Base-by-base conservation (phyloP, 305 asterid species). In the Fraxinus xanthoxyloides region DNA sequence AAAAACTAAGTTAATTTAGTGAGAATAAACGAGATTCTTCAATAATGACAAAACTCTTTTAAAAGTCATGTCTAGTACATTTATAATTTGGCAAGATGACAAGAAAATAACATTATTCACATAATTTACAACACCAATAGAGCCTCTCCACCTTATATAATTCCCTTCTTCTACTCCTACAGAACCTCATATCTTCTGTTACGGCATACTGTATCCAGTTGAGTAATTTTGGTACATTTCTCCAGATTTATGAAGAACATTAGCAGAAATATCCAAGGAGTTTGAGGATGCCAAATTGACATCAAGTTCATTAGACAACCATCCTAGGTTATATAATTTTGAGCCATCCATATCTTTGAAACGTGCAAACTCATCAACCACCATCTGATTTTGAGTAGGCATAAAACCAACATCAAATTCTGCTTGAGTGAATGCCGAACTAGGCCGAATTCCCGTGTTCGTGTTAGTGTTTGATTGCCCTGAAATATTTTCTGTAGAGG, bases 301-400 rank as follows among this genome's bases (percentile, higher is more conserved):
- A 88, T 90, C 13, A 9, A 38, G 85, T 12, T 90, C 94, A 38
- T 84, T 84, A 46, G 85, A 38, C 97, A 93, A 93, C 96, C 95
- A 93, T 9, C 81, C 86, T 46, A 88, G 70, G 70, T 59, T 59
- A 21, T 59, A 19, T 7, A 21, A 59, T 59, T 59, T 59, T 23
- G 70, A 59, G 31, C 70, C 70, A 6, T 59, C 70, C 34, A 72
- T 80, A 79, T 76, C 83, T 85, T 21, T 59, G n/a, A 87, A 79
- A 80, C 91, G 85, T 84, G 86, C 90, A 76, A 81, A 82, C 72
- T 85, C 92, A 59, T 59, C 70, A 59, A 19, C 12, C n/a, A 65
- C 87, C 21, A n/a, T 72, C 80, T 77, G 82, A 72, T 21, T 19
- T 0, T 77, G 85, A 2, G 65, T 59, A 2, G 77, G 82, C 13